Conservation (phyloP, 805 yeast genomes). For the Sugiyamaella smithiae region DNA sequence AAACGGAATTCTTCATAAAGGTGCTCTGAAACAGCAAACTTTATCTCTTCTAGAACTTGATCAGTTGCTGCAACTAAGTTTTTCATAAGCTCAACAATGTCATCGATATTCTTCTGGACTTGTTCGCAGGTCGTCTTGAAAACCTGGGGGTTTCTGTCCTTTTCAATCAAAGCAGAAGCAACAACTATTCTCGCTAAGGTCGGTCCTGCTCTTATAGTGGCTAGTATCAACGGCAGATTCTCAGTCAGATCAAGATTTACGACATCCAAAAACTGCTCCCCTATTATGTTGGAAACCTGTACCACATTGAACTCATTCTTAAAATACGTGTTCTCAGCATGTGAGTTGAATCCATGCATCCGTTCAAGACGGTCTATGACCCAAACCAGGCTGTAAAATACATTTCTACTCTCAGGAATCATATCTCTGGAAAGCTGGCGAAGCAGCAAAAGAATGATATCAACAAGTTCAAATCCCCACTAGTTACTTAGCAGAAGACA, state of each 20-base stretch:
- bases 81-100: slow-evolving; percentile 20
- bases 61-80: slow-evolving; percentile 11
- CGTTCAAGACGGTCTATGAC: background rate
- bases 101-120: slow-evolving; percentile 14
- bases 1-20: slow-evolving; percentile 52
- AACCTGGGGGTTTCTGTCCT: slow-evolving; percentile 10
- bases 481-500: background rate
- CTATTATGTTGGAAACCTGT: background rate
- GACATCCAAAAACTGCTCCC: slow-evolving; percentile 47
- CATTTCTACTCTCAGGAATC: background rate
- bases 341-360: background rate
- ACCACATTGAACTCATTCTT: slow-evolving; percentile 21
- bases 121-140: background rate
- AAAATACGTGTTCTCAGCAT: slow-evolving; percentile 27
- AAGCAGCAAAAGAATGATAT: background rate
- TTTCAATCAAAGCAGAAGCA: slow-evolving; percentile 21
- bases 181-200: slow-evolving; percentile 19
- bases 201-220: slow-evolving; percentile 11
- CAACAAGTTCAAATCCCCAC: slow-evolving; percentile 2
- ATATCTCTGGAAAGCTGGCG: background rate
- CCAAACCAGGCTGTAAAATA: background rate
- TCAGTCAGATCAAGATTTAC: slow-evolving; percentile 32
- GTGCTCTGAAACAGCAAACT: slow-evolving; percentile 57
- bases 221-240: slow-evolving; percentile 9
- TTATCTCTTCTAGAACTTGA: slow-evolving; percentile 31